These are phyloP conservation scores for Neurospora tetraspora DNA, from an alignment of 495 filamentous ascomycete species.

Conservation along the genomic window DNA sequence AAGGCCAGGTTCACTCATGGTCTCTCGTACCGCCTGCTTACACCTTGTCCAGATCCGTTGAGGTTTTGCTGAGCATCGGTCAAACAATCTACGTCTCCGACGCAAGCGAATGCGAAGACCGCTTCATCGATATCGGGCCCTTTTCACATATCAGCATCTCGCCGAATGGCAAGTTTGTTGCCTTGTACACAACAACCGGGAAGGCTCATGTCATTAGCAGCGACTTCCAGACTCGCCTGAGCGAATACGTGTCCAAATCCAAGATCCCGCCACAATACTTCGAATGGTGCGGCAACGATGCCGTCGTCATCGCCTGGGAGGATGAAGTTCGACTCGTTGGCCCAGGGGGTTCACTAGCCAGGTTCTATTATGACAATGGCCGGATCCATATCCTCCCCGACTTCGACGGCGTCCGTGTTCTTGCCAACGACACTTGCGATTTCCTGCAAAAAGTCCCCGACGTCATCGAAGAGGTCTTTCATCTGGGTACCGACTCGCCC, in stretches of 20 bases:
- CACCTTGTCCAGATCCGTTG: conserved; percentile 88
- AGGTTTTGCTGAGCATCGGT: conserved; percentile 79
- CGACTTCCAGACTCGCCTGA: conserved; percentile 84
- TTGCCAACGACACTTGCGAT: conserved; percentile 89
- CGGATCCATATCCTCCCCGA: conserved; percentile 86
- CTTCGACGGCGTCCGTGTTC: conserved; percentile 76
- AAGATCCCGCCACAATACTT: conserved; percentile 80
- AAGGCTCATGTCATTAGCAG: conserved; percentile 89
- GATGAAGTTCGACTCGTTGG: conserved; percentile 96
- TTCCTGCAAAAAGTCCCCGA: conserved; percentile 90
- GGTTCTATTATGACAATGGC: conserved; percentile 75
- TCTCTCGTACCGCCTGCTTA: conserved; percentile 78
- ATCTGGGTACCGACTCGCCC: conserved; percentile 67
- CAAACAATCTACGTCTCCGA: conserved; percentile 82
- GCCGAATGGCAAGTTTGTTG: conserved; percentile 79
- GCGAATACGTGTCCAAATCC: conserved; percentile 82
- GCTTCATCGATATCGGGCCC: conserved; percentile 79
- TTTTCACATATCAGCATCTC: conserved; percentile 86
- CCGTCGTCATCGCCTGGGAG: conserved; percentile 91
- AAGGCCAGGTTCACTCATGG: conserved; percentile 79
- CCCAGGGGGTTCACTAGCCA: conserved; percentile 66
- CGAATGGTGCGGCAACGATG: conserved; percentile 94
- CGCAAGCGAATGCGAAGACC: conserved; percentile 80
- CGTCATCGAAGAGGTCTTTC: conserved; percentile 80
- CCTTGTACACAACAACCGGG: conserved; percentile 75